These are phyloP conservation scores for Decorospora gaudefroyi DNA, from an alignment of 2,329 filamentous ascomycete genomes.

Conservation along the genomic window DNA sequence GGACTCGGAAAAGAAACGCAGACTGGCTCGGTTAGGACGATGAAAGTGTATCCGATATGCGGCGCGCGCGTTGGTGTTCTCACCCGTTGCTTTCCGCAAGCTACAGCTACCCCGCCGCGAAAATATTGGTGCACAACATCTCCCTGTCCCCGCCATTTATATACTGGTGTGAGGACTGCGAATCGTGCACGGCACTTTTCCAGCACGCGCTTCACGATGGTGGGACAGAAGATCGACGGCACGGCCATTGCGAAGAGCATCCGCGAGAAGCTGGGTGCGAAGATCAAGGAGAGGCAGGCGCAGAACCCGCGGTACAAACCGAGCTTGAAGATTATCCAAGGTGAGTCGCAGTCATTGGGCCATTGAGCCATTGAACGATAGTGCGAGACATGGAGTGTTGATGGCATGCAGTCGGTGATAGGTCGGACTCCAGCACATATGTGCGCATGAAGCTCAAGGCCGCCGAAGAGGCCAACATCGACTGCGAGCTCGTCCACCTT, in stretches of 20 bases:
- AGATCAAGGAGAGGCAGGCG: constrained; percentile 82
- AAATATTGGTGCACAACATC: constrained; percentile 31
- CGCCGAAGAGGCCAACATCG: constrained; percentile 90
- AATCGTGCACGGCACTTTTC: constrained; percentile 49
- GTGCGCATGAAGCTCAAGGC: constrained; percentile 99
- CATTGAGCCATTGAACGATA: constrained; percentile 11
- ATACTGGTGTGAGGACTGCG: constrained; percentile 21
- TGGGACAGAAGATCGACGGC: constrained; percentile 90
- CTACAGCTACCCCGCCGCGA: constrained; percentile 40
- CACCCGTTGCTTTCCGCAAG: constrained; percentile 37
- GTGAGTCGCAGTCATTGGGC: constrained; percentile 61
- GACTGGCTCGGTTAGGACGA: constrained; percentile 24
- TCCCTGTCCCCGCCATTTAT: constrained; percentile 23
- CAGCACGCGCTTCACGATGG: constrained; percentile 68
- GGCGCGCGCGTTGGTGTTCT: constrained; percentile 33
- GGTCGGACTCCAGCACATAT: constrained; percentile 95
- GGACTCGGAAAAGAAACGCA: constrained; percentile 34
- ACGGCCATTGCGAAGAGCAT: constrained; percentile 92
- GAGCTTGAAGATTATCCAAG: constrained; percentile 91
- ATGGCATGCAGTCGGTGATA: constrained; percentile 72
- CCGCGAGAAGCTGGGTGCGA: constrained; percentile 75
- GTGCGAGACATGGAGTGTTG: constrained; percentile 4
- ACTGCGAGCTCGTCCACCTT: constrained; percentile 83
- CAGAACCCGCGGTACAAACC: constrained; percentile 86
- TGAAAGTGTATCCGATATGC: constrained; percentile 42